Base-by-base conservation (phyloP, 108 stramenopile genomes). In the Cyclostephanos tholiformis region DNA sequence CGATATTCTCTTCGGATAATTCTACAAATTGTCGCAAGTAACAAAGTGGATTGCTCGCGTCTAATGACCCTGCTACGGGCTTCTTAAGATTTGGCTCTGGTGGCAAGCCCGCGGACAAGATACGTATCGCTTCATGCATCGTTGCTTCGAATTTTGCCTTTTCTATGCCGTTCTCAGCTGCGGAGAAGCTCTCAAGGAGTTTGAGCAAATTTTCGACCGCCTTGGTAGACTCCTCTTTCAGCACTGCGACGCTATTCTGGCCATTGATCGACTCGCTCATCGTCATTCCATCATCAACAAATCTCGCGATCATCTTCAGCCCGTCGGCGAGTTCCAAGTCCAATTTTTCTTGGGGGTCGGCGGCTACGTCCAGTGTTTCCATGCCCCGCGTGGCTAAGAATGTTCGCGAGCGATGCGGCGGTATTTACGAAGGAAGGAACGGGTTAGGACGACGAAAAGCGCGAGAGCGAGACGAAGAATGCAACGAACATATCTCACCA, bases 291-390 rank as follows among this genome's bases (percentile, higher is more conserved):
- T 23, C 51, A 56, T 95, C 93, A 14, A 83, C 83, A n/a, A 41
- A 67, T 55, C 67, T 71, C 1, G 83, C 84, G 64, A 95, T 75
- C 62, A 78, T 66, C 44, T 74, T 68, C 13, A 95, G n/a, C 10
- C 94, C 94, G 78, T 93, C 91, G n/a, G 86, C 87, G 58, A 95
- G 77, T 52, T 87, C 83, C 69, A 93, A 81, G 85, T 95, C 94
- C 51, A 90, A 67, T 58, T 77, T 74, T 69, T 95, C 83, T 64
- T 86, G 78, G 0, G 62, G 44, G 32, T 85, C 84, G 7, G 94
- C 91, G 10, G 81, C 82, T 60, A 89, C 87, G 71, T 93, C 92
- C 53, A 95, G 71, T 10, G 88, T 69, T 39, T 78, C 69, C 69
- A 69, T 74, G 55, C 88, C 76, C 25, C 38, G 62, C 14, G 19